These are phyloP conservation scores for Coniochaeta sp. DNA, from an alignment of 2,329 filamentous ascomycete genomes.

Conservation along the genomic window DNA sequence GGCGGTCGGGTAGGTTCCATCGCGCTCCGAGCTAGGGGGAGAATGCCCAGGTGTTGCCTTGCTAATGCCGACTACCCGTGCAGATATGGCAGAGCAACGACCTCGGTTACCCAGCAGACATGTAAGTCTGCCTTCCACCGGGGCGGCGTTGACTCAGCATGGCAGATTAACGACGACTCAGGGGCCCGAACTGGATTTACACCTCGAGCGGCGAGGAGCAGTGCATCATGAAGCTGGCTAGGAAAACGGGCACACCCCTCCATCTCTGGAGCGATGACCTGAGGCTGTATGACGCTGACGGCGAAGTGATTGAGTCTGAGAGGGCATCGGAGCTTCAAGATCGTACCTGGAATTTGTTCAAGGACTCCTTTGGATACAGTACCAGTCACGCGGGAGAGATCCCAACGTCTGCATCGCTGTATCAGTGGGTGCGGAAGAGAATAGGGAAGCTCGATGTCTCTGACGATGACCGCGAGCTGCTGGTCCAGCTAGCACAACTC, in stretches of 20 bases:
- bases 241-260: slow-evolving; percentile 36
- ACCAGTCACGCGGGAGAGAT: slow-evolving; percentile 34
- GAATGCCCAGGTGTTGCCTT: slow-evolving; percentile 7
- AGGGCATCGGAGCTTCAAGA: background rate
- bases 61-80: background rate
- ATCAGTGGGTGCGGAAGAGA: slow-evolving; percentile 39
- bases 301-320: background rate
- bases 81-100: slow-evolving; percentile 22
- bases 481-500: background rate
- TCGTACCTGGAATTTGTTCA: slow-evolving; percentile 38
- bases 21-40: background rate
- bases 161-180: slow-evolving; percentile 13
- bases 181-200: slow-evolving; percentile 51
- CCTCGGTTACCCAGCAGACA: slow-evolving; percentile 19
- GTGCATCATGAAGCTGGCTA: slow-evolving; percentile 44
- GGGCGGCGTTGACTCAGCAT: background rate
- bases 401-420: slow-evolving; percentile 33
- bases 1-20: slow-evolving; percentile 37
- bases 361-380: slow-evolving; percentile 42
- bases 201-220: slow-evolving; percentile 38
- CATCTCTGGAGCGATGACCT: slow-evolving; percentile 37
- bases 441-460: slow-evolving; percentile 23
- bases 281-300: slow-evolving; percentile 25
- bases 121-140: slow-evolving; percentile 12
- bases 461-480: slow-evolving; percentile 17